These are phyloP conservation scores for Cyberlindnera petersonii DNA, from an alignment of 805 yeast species.

Conservation along the genomic window DNA sequence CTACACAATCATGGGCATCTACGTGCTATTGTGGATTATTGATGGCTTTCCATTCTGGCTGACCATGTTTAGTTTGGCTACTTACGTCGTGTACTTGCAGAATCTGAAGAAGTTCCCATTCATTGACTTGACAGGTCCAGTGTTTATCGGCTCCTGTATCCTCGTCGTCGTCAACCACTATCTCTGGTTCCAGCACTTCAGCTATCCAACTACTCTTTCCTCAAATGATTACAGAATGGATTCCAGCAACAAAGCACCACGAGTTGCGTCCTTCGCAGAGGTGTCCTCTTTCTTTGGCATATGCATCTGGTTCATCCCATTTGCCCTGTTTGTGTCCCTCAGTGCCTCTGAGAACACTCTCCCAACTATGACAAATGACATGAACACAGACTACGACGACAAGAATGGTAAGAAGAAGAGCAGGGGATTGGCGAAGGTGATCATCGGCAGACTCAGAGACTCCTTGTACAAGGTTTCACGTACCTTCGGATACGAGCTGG, in stretches of 20 bases:
- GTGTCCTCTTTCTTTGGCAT: constrained; percentile 94
- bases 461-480: constrained; percentile 43
- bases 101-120: constrained; percentile 82
- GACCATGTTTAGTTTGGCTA: constrained; percentile 60
- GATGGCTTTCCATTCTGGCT: constrained; percentile 78
- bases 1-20: constrained; percentile 51
- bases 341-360: constrained; percentile 88
- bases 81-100: constrained; percentile 71
- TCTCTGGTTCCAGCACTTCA: constrained; percentile 85
- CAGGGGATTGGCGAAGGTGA: constrained; percentile 67
- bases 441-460: constrained; percentile 51
- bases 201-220: constrained; percentile 48
- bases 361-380: constrained; percentile 45
- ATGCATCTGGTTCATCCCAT: constrained; percentile 91
- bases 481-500: constrained; percentile 62
- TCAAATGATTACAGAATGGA: constrained; percentile 64
- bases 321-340: constrained; percentile 83
- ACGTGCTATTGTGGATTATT: constrained; percentile 56
- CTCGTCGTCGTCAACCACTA: constrained; percentile 79
- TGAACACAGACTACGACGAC: constrained; percentile 26
- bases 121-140: constrained; percentile 67
- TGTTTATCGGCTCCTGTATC: constrained; percentile 65
- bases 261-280: constrained; percentile 78
- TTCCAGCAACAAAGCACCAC: constrained; percentile 57
- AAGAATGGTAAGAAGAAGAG: constrained; percentile 36